Percentiles rank a stretch among this genome's conserved stretches.
Conservation (phyloP, 202 grass and related monocot species). For the Saccharum hybrid region DNA sequence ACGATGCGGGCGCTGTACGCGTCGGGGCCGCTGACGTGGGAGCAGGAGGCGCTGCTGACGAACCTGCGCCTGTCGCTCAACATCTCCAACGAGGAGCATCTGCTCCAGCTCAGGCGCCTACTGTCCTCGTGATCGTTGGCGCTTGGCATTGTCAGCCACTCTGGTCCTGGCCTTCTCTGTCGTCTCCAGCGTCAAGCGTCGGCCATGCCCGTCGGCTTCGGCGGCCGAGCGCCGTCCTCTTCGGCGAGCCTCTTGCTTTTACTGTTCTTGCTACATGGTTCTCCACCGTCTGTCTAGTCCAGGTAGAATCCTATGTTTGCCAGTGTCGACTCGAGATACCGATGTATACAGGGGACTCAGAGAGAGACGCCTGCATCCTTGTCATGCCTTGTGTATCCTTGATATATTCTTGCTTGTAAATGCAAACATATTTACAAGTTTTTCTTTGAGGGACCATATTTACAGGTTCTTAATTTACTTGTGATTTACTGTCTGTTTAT, state of each 20-base stretch:
- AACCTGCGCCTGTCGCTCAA: conserved; percentile 91
- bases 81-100: conserved; percentile 88
- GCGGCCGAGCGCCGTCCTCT: background rate
- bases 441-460: background rate
- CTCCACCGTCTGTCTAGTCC: conserved; percentile 1
- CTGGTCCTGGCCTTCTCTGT: background rate
- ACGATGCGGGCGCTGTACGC: conserved; percentile 79
- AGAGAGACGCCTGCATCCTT: conserved; percentile 1
- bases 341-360: background rate
- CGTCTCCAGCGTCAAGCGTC: background rate
- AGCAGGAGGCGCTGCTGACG: conserved; percentile 88
- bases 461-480: background rate
- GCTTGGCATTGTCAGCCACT: background rate
- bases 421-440: conserved; percentile 33
- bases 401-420: conserved; percentile 37
- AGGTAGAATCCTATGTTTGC: conserved; percentile 18
- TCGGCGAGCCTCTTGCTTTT: background rate
- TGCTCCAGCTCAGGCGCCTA: conserved; percentile 66
- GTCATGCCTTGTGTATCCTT: conserved; percentile 1
- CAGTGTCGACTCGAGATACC: conserved; percentile 5
- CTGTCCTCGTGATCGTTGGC: conserved; percentile 30
- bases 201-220: background rate
- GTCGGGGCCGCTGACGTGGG: conserved; percentile 83
- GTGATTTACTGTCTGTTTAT: no score
- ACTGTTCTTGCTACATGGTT: conserved; percentile 16